Percentiles rank a stretch among this genome's conserved stretches.
phyloP scores from a whole-genome alignment of 2,329 filamentous ascomycete genomes.

The Exophiala spinifera region DNA sequence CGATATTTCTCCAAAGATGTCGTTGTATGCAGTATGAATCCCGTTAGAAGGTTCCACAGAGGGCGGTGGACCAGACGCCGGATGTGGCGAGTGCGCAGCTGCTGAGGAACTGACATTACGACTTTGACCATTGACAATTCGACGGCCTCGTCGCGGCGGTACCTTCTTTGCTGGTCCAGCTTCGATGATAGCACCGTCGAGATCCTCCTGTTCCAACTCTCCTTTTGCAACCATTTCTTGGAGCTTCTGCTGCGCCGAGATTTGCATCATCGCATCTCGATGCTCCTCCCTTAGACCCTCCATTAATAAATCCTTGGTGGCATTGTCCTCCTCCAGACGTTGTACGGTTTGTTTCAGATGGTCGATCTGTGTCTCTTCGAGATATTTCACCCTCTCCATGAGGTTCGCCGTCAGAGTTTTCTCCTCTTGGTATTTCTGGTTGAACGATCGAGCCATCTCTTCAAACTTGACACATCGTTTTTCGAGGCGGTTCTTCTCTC shows the following conservation, averaged over 20 bases:
- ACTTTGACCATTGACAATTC: not conserved
- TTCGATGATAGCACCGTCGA: conserved; percentile 27
- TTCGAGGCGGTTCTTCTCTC: conserved; percentile 66
- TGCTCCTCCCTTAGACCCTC: conserved; percentile 27
- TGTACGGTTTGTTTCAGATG: conserved; percentile 49
- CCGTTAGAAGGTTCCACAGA: not conserved
- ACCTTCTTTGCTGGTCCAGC: conserved; percentile 22
- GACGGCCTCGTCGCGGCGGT: conserved; percentile 5
- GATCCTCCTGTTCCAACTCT: conserved; percentile 80
- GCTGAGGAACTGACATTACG: not conserved
- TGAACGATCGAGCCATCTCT: conserved; percentile 70
- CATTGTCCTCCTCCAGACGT: conserved; percentile 30
- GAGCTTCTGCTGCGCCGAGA: conserved; percentile 25
- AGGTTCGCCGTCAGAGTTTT: conserved; percentile 78
- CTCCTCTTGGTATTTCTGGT: conserved; percentile 78
- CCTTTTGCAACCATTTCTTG: conserved; percentile 51
- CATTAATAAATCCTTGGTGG: conserved; percentile 27
- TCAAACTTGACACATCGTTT: conserved; percentile 69
- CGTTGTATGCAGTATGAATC: conserved; percentile 3
- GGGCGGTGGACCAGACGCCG: not conserved
- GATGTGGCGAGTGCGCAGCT: not conserved
- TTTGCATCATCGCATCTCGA: conserved; percentile 28
- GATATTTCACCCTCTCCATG: conserved; percentile 70
- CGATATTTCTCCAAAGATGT: conserved; percentile 12
- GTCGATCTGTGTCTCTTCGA: conserved; percentile 55